A percentile compares a stretch with the other conserved stretches of the same genome.
phyloP scores from a whole-genome alignment of 176 grass and related monocot species.

The Microstegium vimineum region DNA sequence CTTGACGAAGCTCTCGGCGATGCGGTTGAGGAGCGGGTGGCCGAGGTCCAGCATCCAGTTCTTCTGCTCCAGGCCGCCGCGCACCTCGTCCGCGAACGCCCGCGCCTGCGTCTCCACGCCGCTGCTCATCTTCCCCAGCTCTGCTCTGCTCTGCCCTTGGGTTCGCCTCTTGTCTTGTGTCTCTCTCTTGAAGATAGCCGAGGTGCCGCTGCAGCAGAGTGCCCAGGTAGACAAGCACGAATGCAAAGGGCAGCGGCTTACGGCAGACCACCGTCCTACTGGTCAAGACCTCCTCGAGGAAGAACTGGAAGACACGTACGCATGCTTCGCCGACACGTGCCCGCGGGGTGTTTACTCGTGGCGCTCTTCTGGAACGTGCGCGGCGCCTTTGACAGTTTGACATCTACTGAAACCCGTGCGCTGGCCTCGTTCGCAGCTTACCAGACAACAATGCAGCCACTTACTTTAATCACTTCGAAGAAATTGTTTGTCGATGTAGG shows the following conservation, averaged over 20 bases:
- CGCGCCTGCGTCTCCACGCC: conserved; percentile 38
- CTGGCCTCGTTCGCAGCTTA: not conserved
- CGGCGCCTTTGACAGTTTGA: not conserved
- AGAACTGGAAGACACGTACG: conserved; percentile 24
- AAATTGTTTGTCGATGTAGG: too few relatives aligned
- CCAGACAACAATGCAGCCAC: not conserved
- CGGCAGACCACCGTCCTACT: not conserved
- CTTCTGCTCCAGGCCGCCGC: conserved; percentile 43
- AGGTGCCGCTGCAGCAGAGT: not conserved
- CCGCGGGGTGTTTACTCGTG: not conserved
- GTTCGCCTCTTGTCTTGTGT: not conserved
- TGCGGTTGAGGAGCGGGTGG: conserved; percentile 72
- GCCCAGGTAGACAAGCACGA: not conserved
- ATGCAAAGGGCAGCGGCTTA: not conserved
- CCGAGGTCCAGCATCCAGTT: conserved; percentile 73
- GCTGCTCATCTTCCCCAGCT: conserved; percentile 19
- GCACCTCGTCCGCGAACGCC: conserved; percentile 64
- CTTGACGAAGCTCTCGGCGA: conserved; percentile 88
- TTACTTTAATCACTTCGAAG: too few relatives aligned
- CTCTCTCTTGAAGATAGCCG: not conserved
- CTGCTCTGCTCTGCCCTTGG: not conserved
- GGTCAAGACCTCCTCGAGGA: not conserved
- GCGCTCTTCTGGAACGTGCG: conserved; percentile 32
- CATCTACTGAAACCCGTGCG: not conserved
- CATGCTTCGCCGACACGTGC: conserved; percentile 15